Percentiles rank a stretch among this genome's conserved stretches.
phyloP scores from a whole-genome alignment of 345 rosid species.

The Microthlaspi erraticum region DNA sequence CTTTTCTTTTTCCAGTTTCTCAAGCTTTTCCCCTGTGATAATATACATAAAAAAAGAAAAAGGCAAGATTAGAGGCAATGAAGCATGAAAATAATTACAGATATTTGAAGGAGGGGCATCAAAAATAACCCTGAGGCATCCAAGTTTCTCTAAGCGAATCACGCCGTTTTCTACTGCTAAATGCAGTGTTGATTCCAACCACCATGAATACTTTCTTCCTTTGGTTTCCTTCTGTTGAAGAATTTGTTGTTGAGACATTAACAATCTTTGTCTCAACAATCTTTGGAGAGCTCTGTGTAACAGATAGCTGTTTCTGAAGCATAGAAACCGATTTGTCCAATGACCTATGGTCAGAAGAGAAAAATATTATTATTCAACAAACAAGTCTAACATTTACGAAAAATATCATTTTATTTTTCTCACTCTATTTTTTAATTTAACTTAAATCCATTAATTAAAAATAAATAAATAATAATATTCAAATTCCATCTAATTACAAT shows the following conservation, averaged over 20 bases:
- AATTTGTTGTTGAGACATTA: conserved; percentile 44
- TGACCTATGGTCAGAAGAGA: conserved; percentile 53
- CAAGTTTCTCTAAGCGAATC: conserved; percentile 95
- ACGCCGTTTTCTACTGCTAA: conserved; percentile 93
- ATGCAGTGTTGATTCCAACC: conserved; percentile 94
- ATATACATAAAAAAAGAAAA: not conserved
- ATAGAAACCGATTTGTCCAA: conserved; percentile 72
- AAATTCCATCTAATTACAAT: too few relatives aligned
- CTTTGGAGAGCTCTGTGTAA: conserved; percentile 56
- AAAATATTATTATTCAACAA: conserved; percentile 5
- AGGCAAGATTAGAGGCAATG: conserved; percentile 18
- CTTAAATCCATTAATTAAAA: too few relatives aligned
- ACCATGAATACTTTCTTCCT: conserved; percentile 80
- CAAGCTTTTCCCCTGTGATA: conserved; percentile 70
- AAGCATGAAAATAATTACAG: conserved; percentile 9
- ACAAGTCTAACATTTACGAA: conserved; percentile 4
- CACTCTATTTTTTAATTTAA: too few relatives aligned
- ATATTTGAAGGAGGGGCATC: conserved; percentile 17
- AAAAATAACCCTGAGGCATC: conserved; percentile 90
- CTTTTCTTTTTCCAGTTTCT: conserved; percentile 84
- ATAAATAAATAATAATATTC: too few relatives aligned
- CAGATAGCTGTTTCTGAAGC: conserved; percentile 81
- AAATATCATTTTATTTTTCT: conserved; percentile 32
- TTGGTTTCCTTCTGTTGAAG: conserved; percentile 40
- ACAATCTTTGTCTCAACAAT: conserved; percentile 42